Base-by-base conservation (phyloP, 2,329 filamentous ascomycete species). In the Albifimbria verrucaria region DNA sequence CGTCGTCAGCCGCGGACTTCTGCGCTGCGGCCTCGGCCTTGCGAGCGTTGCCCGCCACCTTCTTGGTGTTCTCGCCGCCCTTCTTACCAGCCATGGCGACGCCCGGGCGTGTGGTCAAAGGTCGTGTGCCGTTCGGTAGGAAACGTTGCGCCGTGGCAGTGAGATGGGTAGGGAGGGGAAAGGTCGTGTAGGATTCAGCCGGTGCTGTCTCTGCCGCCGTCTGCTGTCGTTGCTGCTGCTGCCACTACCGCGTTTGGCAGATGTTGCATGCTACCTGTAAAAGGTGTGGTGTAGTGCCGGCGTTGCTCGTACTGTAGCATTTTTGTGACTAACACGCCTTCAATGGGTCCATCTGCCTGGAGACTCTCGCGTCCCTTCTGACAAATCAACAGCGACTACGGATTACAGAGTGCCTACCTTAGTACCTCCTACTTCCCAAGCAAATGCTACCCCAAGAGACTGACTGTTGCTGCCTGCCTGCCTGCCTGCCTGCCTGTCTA, bases 11-110 rank as follows among this genome's bases (percentile, higher is more conserved):
- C 0, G 90, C 90, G 54, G 86, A 80, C 74, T 97, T 97, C 52
- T 81, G 75, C 9, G 90, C 89, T 1, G 92, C 93, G 3, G 85
- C 87, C 48, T 97, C 92, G 57, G 92, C 92, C 80, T 99, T 97
- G 74, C 91, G 83, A 57, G 92, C 92, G 72, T 97, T 91, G 59
- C 93, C 94, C 9, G 87, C 84, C 3, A 76, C 91, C 78, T 97
- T 97, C 76, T 96, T 97, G 70, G 81, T 88, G 74, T 89, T 91
- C 58, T 95, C 92, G 51, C 77, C 82, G 51, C 78, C 82, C 72
- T 89, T 92, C 73, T 89, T 90, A 62, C 80, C 82, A 24, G 79
- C 87, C 89, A 92, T 92, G 59, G 59, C 15, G 26, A 32, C 7
- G 15, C 26, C 26, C 9, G 26, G 26, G 26, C 26, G 26, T 32